Conservation (phyloP, 2,329 filamentous ascomycete species). For the Pseudohalonectria lignicola region DNA sequence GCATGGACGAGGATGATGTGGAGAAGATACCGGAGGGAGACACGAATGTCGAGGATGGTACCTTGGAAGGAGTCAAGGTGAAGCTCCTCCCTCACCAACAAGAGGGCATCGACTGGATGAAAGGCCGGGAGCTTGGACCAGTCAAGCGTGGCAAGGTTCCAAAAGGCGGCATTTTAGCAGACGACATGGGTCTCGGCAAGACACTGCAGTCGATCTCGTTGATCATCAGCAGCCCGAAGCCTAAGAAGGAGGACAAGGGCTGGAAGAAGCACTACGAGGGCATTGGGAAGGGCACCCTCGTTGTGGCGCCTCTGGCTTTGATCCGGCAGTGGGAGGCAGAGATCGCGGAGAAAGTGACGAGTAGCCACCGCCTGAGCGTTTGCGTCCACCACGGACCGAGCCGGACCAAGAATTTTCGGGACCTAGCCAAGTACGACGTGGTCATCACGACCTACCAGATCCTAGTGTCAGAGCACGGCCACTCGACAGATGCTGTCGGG, state of each 20-base stretch:
- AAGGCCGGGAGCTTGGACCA: conserved; percentile 75
- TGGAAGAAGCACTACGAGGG: conserved; percentile 60
- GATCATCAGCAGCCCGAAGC: conserved; percentile 72
- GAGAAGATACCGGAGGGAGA: conserved; percentile 43
- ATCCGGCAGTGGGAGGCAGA: conserved; percentile 97
- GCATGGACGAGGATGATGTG: conserved; percentile 59
- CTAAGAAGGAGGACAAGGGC: conserved; percentile 42
- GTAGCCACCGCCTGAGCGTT: conserved; percentile 62
- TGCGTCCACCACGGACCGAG: conserved; percentile 85
- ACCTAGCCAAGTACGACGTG: conserved; percentile 79
- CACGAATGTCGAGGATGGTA: conserved; percentile 33
- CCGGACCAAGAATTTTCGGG: conserved; percentile 66
- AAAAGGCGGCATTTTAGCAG: conserved; percentile 88
- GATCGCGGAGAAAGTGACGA: conserved; percentile 69
- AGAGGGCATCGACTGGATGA: conserved; percentile 92
- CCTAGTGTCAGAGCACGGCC: conserved; percentile 78
- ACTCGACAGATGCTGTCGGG: conserved; percentile 55
- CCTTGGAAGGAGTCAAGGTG: conserved; percentile 70
- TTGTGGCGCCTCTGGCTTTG: conserved; percentile 84
- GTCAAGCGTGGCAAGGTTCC: conserved; percentile 73
- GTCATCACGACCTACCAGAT: conserved; percentile 95
- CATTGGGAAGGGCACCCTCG: conserved; percentile 70
- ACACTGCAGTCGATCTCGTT: conserved; percentile 89
- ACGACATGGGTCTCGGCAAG: conserved; percentile 96
- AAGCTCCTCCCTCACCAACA: conserved; percentile 89